Conservation (phyloP, 345 rosid genomes). For the Citrus trifoliata region DNA sequence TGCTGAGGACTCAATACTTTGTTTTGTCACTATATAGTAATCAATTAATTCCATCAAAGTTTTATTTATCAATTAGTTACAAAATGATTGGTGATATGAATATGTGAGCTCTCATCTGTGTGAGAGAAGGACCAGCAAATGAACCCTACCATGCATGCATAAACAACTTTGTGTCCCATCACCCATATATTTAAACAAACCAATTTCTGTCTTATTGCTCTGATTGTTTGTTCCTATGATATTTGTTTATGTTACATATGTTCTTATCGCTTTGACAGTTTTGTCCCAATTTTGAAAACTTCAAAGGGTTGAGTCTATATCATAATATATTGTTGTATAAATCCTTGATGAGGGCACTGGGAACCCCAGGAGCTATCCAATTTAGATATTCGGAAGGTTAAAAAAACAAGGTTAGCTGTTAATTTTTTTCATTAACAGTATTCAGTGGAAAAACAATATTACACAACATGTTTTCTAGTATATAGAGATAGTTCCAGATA, state of each 20-base stretch:
- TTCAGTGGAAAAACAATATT: background rate
- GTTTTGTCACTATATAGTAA: constrained; percentile 21
- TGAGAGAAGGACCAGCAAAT: constrained; percentile 1
- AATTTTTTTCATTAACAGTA: background rate
- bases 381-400: background rate
- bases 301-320: background rate
- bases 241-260: background rate
- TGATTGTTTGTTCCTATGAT: background rate
- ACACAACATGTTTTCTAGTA: too few species aligned
- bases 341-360: background rate
- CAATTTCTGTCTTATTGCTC: constrained; percentile 9
- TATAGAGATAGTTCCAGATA: too few species aligned
- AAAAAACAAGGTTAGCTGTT: too few species aligned
- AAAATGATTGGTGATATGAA: too few species aligned
- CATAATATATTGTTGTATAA: background rate
- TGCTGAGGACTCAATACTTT: constrained; percentile 31
- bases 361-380: background rate
- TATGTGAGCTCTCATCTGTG: background rate
- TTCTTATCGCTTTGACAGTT: constrained; percentile 3
- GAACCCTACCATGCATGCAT: background rate
- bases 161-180: background rate
- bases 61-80: background rate
- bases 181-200: background rate
- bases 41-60: background rate
- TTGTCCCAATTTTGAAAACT: background rate